Percentiles rank a stretch among this genome's conserved stretches.
phyloP scores from a whole-genome alignment of 2,329 filamentous ascomycete genomes.

The Trichoderma oligosporum region DNA sequence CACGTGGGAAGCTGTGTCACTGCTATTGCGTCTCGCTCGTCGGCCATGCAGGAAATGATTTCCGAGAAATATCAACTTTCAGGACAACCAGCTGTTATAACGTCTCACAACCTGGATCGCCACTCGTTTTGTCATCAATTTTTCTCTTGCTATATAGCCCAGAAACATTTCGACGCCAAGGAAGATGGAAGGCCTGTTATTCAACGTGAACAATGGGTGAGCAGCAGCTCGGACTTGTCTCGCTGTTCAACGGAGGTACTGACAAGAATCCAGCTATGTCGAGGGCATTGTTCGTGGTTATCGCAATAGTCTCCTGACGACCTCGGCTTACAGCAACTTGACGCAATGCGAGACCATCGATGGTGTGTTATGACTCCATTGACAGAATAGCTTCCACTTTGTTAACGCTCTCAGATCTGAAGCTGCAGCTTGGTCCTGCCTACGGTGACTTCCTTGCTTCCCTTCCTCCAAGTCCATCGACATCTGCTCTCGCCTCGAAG shows the following conservation, averaged over 20 bases:
- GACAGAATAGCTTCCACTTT: neutral
- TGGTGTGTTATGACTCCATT: slow-evolving; percentile 52
- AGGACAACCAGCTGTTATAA: neutral
- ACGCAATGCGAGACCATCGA: slow-evolving; percentile 98
- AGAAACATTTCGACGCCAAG: neutral
- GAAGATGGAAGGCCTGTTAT: slow-evolving; percentile 84
- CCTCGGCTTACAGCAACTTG: slow-evolving; percentile 89
- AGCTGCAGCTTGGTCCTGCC: slow-evolving; percentile 91
- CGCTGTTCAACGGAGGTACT: neutral
- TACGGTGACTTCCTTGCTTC: slow-evolving; percentile 96
- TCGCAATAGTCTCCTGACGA: slow-evolving; percentile 85
- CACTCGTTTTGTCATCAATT: neutral
- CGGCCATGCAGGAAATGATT: slow-evolving; percentile 13
- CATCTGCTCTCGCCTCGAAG: slow-evolving; percentile 88
- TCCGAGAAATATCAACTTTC: neutral
- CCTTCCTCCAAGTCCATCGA: slow-evolving; percentile 93
- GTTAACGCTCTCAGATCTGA: slow-evolving; percentile 66
- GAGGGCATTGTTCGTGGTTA: slow-evolving; percentile 98
- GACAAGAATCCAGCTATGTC: slow-evolving; percentile 65
- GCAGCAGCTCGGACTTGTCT: slow-evolving; percentile 28
- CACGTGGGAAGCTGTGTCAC: slow-evolving; percentile 23
- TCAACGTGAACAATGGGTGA: slow-evolving; percentile 91
- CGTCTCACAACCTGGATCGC: neutral
- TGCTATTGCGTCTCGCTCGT: slow-evolving; percentile 11
- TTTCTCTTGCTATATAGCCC: neutral